These are phyloP conservation scores for Tetracladium marchalianum DNA, from an alignment of 495 filamentous ascomycete species.

Conservation along the genomic window DNA sequence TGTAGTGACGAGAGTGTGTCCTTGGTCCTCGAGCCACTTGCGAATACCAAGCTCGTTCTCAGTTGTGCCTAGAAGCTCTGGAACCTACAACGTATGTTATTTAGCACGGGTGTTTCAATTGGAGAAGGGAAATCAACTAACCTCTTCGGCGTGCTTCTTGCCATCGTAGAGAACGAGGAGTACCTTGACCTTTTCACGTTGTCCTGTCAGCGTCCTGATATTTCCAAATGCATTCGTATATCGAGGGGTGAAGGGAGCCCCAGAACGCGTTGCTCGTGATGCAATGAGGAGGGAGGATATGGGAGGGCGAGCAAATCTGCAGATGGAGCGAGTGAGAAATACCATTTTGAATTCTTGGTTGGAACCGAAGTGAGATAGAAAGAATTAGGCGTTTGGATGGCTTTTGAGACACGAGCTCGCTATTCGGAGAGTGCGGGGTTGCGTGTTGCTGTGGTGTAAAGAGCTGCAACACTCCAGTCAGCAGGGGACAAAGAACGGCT, in stretches of 20 bases:
- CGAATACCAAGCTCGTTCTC: conserved; percentile 96
- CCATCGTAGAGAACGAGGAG: conserved; percentile 47
- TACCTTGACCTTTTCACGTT: conserved; percentile 35
- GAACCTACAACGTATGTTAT: conserved; percentile 24
- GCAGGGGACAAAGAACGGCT: too few relatives aligned
- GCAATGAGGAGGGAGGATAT: not conserved
- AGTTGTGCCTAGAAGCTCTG: conserved; percentile 73
- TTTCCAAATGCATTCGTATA: conserved; percentile 14
- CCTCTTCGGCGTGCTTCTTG: conserved; percentile 19
- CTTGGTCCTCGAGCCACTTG: conserved; percentile 92
- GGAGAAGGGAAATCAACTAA: conserved; percentile 4
- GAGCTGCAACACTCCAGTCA: too few relatives aligned
- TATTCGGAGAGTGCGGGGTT: too few relatives aligned
- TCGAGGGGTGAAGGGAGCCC: conserved; percentile 14
- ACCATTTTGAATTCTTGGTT: conserved; percentile 37
- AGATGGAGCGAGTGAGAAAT: conserved; percentile 31
- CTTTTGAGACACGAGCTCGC: too few relatives aligned
- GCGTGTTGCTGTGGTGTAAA: too few relatives aligned
- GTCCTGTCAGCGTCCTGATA: conserved; percentile 21
- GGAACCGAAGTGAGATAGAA: too few relatives aligned
- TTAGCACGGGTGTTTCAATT: not conserved
- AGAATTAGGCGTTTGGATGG: too few relatives aligned
- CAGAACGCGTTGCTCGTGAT: conserved; percentile 3
- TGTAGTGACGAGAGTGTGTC: conserved; percentile 92
- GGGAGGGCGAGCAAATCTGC: conserved; percentile 24